These are phyloP conservation scores for Phytopythium helicoides DNA, from an alignment of 352 stramenopile genomes.

Conservation along the genomic window DNA sequence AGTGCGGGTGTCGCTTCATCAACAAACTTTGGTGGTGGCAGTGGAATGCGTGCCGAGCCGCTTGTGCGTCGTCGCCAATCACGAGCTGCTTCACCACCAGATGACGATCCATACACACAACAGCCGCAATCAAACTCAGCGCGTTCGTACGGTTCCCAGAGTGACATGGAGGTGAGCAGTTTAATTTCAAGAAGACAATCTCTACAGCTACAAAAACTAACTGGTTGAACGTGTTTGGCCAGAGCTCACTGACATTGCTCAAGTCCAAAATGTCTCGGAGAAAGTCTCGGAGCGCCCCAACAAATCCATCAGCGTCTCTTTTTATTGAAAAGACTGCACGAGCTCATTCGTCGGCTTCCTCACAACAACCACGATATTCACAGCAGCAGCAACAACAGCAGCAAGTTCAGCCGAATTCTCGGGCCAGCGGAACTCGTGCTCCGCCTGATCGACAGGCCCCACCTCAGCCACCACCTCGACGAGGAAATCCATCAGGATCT, in stretches of 20 bases:
- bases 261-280: constrained; percentile 82
- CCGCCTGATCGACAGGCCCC: constrained; percentile 8
- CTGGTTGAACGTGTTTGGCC: constrained; percentile 1
- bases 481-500: constrained; percentile 2
- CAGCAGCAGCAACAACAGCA: constrained; percentile 18
- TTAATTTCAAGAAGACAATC: too few species aligned
- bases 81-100: constrained; percentile 25
- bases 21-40: constrained; percentile 14
- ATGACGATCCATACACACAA: constrained; percentile 28
- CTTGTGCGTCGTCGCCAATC: constrained; percentile 5
- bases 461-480: constrained; percentile 13
- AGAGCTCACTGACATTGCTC: constrained; percentile 73
- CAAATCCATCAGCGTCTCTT: constrained; percentile 55
- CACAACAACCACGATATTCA: constrained; percentile 6
- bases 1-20: background rate
- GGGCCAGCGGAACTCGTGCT: background rate
- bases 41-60: constrained; percentile 9
- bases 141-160: constrained; percentile 17
- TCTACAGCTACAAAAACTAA: too few species aligned
- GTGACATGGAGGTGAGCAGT: constrained; percentile 41
- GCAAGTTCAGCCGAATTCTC: constrained; percentile 4
- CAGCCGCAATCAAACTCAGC: constrained; percentile 25
- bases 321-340: constrained; percentile 58
- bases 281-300: constrained; percentile 69
- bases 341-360: constrained; percentile 16